These are phyloP conservation scores for Nannizziopsis arthrosporioides DNA, from an alignment of 2,329 filamentous ascomycete species.

Conservation along the genomic window DNA sequence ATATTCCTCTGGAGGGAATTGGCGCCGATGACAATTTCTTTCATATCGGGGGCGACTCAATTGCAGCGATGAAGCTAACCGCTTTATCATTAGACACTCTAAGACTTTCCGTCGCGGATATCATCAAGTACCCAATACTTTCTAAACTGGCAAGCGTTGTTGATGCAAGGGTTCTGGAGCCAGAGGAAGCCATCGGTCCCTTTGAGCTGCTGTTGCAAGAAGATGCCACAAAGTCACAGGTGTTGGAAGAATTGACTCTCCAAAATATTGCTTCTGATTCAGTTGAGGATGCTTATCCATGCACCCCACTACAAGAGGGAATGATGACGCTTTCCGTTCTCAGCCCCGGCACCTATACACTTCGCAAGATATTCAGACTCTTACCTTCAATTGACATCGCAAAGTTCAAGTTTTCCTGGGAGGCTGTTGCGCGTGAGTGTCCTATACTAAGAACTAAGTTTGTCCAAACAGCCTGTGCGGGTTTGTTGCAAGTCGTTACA, in stretches of 20 bases:
- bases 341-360: constrained; percentile 21
- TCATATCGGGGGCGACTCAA: constrained; percentile 11
- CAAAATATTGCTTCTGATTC: constrained; percentile 10
- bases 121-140: constrained; percentile 27
- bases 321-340: constrained; percentile 30
- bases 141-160: constrained; percentile 23
- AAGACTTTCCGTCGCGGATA: constrained; percentile 18
- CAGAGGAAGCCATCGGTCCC: neutral
- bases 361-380: constrained; percentile 24
- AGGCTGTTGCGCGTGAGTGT: constrained; percentile 23
- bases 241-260: neutral
- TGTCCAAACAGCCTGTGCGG: constrained; percentile 15
- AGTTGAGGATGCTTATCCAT: constrained; percentile 30
- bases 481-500: constrained; percentile 9
- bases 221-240: too few relatives aligned
- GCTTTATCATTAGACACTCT: constrained; percentile 15
- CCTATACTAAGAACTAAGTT: constrained; percentile 34
- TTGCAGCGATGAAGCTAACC: constrained; percentile 22
- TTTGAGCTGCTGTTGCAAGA: neutral
- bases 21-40: constrained; percentile 12
- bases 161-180: neutral
- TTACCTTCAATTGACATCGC: constrained; percentile 9
- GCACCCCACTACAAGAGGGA: constrained; percentile 31
- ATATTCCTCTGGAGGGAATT: constrained; percentile 25
- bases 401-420: constrained; percentile 30